Evolutionary conservation across 208 protist species (phyloP).

Genomic region (Wallacemonas collosoma): DNA sequence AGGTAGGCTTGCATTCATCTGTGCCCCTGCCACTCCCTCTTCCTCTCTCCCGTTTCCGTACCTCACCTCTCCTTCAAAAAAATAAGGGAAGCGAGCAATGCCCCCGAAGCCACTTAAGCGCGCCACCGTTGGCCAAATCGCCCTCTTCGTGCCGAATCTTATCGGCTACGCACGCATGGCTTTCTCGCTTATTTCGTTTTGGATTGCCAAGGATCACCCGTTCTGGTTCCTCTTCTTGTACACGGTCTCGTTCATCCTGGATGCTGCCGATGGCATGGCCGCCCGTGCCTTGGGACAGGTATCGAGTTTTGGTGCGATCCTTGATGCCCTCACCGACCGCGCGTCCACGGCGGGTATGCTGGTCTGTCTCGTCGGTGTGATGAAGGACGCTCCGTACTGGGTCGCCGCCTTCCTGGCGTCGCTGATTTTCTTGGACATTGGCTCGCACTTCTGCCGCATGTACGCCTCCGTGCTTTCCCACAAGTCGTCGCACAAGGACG

Average conservation of each 20-base stretch:
- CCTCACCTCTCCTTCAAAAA: no score
- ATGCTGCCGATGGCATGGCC: conserved; percentile 90
- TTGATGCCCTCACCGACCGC: conserved; percentile 95
- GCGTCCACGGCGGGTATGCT: conserved; percentile 89
- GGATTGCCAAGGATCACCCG: conserved; percentile 66
- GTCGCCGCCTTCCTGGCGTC: conserved; percentile 56
- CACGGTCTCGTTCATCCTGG: conserved; percentile 80
- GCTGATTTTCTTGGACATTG: conserved; percentile 90
- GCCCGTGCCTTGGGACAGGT: conserved; percentile 88
- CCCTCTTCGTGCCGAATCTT: conserved; percentile 91
- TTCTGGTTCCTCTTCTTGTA: conserved; percentile 80
- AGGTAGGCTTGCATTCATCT: no score
- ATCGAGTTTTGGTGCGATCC: conserved; percentile 91
- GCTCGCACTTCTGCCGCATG: conserved; percentile 94
- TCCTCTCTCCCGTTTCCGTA: no score
- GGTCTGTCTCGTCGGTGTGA: conserved; percentile 81
- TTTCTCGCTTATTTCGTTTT: conserved; percentile 70
- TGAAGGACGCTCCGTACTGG: conserved; percentile 43
- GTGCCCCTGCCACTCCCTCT: no score
- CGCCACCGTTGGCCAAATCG: conserved; percentile 32
- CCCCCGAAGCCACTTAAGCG: conserved; percentile 12
- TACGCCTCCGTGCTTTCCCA: conserved; percentile 76
- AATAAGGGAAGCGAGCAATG: background rate
- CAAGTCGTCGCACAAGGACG: conserved; percentile 85
- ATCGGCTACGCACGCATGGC: conserved; percentile 91